Conservation (phyloP, 2,329 filamentous ascomycete species). For the Pochonia chlamydosporia region DNA sequence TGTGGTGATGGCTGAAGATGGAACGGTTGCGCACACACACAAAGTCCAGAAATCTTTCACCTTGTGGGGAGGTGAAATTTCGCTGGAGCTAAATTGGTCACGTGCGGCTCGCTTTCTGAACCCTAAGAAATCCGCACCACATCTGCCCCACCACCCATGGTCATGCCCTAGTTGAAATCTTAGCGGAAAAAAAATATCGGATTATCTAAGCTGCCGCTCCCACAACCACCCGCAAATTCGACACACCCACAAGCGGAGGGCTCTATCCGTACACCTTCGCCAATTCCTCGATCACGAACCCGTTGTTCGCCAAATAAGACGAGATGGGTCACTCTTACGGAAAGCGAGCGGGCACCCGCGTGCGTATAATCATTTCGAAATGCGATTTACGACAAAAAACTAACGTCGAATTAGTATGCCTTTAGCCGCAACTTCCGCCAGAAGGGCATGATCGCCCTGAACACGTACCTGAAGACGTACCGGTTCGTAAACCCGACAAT, state of each 20-base stretch:
- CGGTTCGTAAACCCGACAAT: conserved; percentile 45
- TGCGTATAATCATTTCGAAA: conserved; percentile 40
- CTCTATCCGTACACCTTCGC: conserved; percentile 27
- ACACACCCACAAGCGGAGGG: conserved; percentile 23
- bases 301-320: conserved; percentile 40
- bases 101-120: conserved; percentile 19
- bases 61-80: conserved; percentile 30
- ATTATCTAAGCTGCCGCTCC: conserved; percentile 31
- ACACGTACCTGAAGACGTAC: conserved; percentile 93
- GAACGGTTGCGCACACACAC: conserved; percentile 24
- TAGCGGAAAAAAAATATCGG: conserved; percentile 22
- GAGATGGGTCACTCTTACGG: conserved; percentile 83
- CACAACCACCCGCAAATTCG: conserved; percentile 35
- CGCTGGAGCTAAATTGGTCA: conserved; percentile 13
- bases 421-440: conserved; percentile 93
- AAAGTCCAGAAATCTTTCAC: conserved; percentile 21
- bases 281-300: conserved; percentile 38
- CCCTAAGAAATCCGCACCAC: conserved; percentile 24
- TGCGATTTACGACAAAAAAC: conserved; percentile 24
- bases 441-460: conserved; percentile 89
- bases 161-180: conserved; percentile 26
- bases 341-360: conserved; percentile 81
- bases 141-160: conserved; percentile 12
- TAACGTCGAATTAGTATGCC: conserved; percentile 58
- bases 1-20: conserved; percentile 28